These are phyloP conservation scores for Hymenoscyphus repandus DNA, from an alignment of 2,329 filamentous ascomycete species.

Conservation along the genomic window DNA sequence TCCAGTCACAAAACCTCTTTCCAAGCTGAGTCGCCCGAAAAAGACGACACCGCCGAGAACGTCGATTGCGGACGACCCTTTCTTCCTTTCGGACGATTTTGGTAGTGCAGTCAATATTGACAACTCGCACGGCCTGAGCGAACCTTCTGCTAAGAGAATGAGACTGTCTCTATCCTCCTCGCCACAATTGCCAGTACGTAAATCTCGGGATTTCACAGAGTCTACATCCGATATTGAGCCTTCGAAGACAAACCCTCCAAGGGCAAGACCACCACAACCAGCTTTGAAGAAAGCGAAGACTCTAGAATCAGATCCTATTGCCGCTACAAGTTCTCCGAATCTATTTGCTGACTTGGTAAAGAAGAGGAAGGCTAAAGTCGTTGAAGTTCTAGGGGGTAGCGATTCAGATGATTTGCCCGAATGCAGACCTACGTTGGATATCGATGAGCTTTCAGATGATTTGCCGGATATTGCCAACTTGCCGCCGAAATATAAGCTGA, in stretches of 20 bases:
- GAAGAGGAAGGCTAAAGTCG: slow-evolving; percentile 1
- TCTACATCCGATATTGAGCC: slow-evolving; percentile 32
- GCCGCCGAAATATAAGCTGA: neutral
- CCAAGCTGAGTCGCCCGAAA: neutral
- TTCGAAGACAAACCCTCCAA: slow-evolving; percentile 25
- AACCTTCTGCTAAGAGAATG: slow-evolving; percentile 7
- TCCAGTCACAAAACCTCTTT: neutral
- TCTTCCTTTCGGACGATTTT: slow-evolving; percentile 11
- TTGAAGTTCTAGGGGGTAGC: neutral
- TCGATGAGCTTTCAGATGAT: neutral
- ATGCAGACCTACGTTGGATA: neutral
- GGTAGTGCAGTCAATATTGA: slow-evolving; percentile 8
- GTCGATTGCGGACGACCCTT: neutral
- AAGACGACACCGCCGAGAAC: neutral
- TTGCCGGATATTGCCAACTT: neutral
- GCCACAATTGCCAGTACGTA: neutral
- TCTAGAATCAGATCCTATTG: slow-evolving; percentile 17
- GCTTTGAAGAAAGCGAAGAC: slow-evolving; percentile 21
- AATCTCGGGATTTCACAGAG: slow-evolving; percentile 7
- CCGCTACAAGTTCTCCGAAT: slow-evolving; percentile 19
- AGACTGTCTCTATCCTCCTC: slow-evolving; percentile 5
- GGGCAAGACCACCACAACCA: neutral
- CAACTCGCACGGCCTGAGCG: neutral
- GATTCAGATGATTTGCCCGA: neutral
- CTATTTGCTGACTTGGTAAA: slow-evolving; percentile 6